These are phyloP conservation scores for Verticillium isaacii DNA, from an alignment of 2,329 filamentous ascomycete genomes.

Conservation along the genomic window DNA sequence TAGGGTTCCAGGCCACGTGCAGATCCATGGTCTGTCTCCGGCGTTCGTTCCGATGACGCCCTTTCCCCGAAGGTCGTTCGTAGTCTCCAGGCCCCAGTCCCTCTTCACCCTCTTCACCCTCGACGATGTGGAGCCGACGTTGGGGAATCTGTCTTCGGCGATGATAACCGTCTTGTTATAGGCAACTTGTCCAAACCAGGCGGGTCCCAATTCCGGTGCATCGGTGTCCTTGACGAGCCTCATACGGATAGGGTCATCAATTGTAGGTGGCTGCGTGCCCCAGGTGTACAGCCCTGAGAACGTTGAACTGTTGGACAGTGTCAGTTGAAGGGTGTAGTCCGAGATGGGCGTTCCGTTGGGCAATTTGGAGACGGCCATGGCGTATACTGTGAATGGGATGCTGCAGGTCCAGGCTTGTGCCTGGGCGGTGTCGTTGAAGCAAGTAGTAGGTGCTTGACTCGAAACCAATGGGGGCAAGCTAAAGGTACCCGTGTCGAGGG, in stretches of 20 bases:
- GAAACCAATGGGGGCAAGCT: conserved; percentile 49
- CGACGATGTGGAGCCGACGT: conserved; percentile 7
- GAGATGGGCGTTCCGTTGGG: conserved; percentile 18
- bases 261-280: conserved; percentile 48
- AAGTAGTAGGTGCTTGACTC: conserved; percentile 45
- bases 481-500: conserved; percentile 51
- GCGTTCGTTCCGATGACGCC: conserved; percentile 26
- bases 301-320: conserved; percentile 31
- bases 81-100: conserved; percentile 2
- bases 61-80: conserved; percentile 30
- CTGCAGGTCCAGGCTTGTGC: conserved; percentile 61
- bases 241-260: conserved; percentile 32
- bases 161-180: conserved; percentile 56
- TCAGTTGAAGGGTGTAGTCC: conserved; percentile 36
- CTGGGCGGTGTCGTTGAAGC: conserved; percentile 51
- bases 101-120: conserved; percentile 19
- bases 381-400: conserved; percentile 39
- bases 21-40: conserved; percentile 55
- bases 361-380: conserved; percentile 32
- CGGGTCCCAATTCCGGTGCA: conserved; percentile 44
- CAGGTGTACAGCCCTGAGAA: conserved; percentile 37
- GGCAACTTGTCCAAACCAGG: conserved; percentile 46
- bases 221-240: conserved; percentile 47
- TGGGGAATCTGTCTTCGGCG: conserved; percentile 32
- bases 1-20: conserved; percentile 50